phyloP scores from a whole-genome alignment of 371 early-diverging fungal genomes.

The Mucor velutinosus region DNA sequence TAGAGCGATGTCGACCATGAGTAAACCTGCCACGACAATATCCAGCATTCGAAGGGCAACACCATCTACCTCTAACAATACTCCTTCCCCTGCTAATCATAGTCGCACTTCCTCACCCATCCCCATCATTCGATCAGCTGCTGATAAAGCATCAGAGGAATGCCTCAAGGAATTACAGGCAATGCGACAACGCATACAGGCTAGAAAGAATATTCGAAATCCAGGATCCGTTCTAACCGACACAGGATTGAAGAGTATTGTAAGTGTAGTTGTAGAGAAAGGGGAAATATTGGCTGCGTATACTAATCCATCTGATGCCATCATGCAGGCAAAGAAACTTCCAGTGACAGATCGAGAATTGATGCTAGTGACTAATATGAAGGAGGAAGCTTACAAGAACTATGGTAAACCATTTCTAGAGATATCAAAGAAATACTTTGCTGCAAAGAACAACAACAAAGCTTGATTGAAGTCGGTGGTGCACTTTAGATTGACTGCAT shows the following conservation, averaged over 20 bases:
- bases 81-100: neutral
- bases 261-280: slow-evolving; percentile 1
- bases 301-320: neutral
- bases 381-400: slow-evolving; percentile 11
- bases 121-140: neutral
- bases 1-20: neutral
- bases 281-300: neutral
- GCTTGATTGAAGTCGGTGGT: too few relatives aligned
- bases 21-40: neutral
- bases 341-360: slow-evolving; percentile 23
- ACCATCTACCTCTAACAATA: neutral
- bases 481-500: too few relatives aligned
- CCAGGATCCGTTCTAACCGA: slow-evolving; percentile 14
- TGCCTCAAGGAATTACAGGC: slow-evolving; percentile 8
- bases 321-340: slow-evolving; percentile 16
- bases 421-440: slow-evolving; percentile 17
- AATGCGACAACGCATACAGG: slow-evolving; percentile 3
- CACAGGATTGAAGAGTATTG: slow-evolving; percentile 21
- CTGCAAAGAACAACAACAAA: neutral
- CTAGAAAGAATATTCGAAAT: slow-evolving; percentile 4
- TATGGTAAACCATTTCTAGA: slow-evolving; percentile 17
- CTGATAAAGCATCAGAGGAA: neutral
- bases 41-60: neutral
- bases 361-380: slow-evolving; percentile 11
- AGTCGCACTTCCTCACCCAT: neutral